Percentiles rank a stretch among this genome's conserved stretches.
phyloP scores from a whole-genome alignment of 2,329 filamentous ascomycete genomes.

The Trichothecium sympodiale region DNA sequence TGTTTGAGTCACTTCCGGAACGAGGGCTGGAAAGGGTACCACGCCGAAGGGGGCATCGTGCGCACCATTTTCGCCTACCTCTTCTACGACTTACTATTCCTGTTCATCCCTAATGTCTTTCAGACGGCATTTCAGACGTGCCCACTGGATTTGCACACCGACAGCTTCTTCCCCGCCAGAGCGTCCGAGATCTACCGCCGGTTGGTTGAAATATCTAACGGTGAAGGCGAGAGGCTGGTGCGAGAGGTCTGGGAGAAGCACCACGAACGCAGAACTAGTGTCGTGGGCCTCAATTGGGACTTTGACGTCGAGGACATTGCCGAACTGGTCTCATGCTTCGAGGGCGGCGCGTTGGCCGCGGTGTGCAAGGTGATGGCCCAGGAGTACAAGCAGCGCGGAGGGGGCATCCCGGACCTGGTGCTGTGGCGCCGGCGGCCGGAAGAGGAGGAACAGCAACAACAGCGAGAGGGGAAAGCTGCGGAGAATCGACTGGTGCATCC shows the following conservation, averaged over 20 bases:
- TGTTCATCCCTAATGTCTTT: constrained; percentile 93
- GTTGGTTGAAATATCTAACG: constrained; percentile 79
- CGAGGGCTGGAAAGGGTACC: constrained; percentile 88
- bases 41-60: constrained; percentile 82
- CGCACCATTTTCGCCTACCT: constrained; percentile 86
- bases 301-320: constrained; percentile 69
- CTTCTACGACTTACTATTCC: constrained; percentile 86
- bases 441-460: constrained; percentile 8
- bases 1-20: constrained; percentile 77
- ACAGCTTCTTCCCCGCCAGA: constrained; percentile 81
- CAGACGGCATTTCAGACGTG: constrained; percentile 93
- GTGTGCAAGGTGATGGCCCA: constrained; percentile 93
- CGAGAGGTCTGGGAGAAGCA: constrained; percentile 58
- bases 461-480: constrained; percentile 6
- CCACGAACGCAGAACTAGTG: constrained; percentile 61
- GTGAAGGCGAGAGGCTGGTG: constrained; percentile 57
- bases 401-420: constrained; percentile 86
- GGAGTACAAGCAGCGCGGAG: constrained; percentile 78
- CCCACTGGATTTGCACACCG: constrained; percentile 83
- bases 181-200: constrained; percentile 82
- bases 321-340: constrained; percentile 70
- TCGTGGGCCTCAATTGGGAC: constrained; percentile 88
- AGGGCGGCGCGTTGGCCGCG: constrained; percentile 66
- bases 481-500: constrained; percentile 11
- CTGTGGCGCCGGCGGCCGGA: constrained; percentile 52